Evolutionary conservation across 2,329 filamentous ascomycete species (phyloP), one percentile per base, ranked within the genome.

Genomic region (Rasamsonia emersonii): DNA sequence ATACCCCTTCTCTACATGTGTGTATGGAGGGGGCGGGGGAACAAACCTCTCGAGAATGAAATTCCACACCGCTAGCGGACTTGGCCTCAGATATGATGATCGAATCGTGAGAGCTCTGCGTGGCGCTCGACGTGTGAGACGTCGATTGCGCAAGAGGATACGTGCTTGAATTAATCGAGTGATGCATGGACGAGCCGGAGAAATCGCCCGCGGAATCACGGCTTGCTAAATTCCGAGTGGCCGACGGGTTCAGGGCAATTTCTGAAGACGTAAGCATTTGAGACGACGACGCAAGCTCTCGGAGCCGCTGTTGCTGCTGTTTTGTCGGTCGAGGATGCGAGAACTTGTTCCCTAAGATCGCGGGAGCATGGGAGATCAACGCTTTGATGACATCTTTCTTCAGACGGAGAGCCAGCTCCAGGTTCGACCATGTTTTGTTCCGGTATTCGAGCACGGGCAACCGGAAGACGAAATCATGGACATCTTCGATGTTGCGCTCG

Each of bases 341-440:
- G 60, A 98, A 84, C 55, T 98, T 98, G 70, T 98, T 98, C 33
- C 89, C 86, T 30, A 98, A 86, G 45, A 98, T 95, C 36, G 91
- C 86, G 20, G 91, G 91, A 1, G 89, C 88, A 53, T 98, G 91
- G 2, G 85, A 91, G 49, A 98, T 93, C 27, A 98, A 71, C 0
- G 91, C 89, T 51, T 86, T 84, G 53, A 94, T 85, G 36, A 96
- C 83, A 28, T 93, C 88, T 54, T 88, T 93, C 65, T 98, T 96
- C 33, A 98, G 71, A 9, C 86, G 82, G 28, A 96, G 70, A 1
- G 89, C 88, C 7, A 98, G 75, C 51, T 98, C 91, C 5, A 98
- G 73, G 55, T 96, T 98, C 5, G 86, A 95, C 91, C 91, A 98
- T 6, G 88, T 96, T 68, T 98, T 98, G 70, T 98, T 98, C 42